A percentile compares a stretch with the other conserved stretches of the same genome.
Conservation (phyloP, 225 moss, liverwort and hornwort species). For the Ulota crispa region DNA sequence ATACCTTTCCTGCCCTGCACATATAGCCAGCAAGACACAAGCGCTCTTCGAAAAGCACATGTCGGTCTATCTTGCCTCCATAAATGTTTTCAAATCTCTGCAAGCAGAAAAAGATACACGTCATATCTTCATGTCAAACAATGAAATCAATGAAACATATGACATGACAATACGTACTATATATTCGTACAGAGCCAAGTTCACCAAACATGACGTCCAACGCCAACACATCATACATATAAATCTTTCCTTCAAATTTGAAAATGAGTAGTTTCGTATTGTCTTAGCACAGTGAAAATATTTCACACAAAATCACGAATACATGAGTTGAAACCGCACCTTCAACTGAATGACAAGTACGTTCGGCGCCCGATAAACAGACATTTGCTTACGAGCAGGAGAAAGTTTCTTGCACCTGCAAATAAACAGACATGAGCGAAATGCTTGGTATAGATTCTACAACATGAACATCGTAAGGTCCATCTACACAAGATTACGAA, state of each 20-base stretch:
- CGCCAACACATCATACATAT: neutral
- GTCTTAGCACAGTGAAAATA: neutral
- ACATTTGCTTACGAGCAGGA: conserved; percentile 75
- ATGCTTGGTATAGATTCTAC: neutral
- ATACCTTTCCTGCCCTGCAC: conserved; percentile 84
- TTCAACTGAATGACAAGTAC: conserved; percentile 81
- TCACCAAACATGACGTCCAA: neutral
- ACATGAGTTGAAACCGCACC: conserved; percentile 30
- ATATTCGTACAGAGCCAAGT: neutral
- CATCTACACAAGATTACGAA: neutral
- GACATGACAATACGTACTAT: neutral
- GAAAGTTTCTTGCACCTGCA: conserved; percentile 76
- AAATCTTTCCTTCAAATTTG: neutral
- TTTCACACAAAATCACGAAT: neutral
- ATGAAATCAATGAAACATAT: neutral
- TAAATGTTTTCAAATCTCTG: conserved; percentile 88
- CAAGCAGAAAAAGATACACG: conserved; percentile 1
- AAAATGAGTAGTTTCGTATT: neutral
- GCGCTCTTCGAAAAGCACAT: conserved; percentile 76
- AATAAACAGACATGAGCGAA: neutral
- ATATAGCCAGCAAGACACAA: conserved; percentile 66
- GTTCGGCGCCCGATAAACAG: conserved; percentile 71
- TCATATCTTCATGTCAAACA: neutral
- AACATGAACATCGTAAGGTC: neutral
- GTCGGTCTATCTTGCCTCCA: conserved; percentile 83